Base-by-base conservation (phyloP, 768 basidiomycete species). In the Boletus subparvulus region DNA sequence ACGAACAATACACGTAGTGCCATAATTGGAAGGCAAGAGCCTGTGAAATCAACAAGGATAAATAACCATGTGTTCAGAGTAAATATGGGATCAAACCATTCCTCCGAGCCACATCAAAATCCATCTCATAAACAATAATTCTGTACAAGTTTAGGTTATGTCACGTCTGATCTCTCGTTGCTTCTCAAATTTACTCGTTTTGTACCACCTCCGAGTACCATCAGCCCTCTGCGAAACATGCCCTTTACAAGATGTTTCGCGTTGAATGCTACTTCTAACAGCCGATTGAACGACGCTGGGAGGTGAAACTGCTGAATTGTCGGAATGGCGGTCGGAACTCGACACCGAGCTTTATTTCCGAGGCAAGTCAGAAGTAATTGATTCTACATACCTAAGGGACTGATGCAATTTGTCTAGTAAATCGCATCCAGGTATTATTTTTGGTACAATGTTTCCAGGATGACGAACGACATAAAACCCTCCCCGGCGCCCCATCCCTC, bases 281-380 rank as follows among this genome's bases (percentile, higher is more conserved):
- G 56, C 0, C 76, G 73, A 46, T 83, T 78, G 62, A 88, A 84
- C 28, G 86, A 80, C 11, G 68, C 69, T 1, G 77, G 66, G 0
- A 79, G 64, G 2, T 92, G 76, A 1, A 87, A 62, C 12, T 74
- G 70, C 35, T 78, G 80, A 6, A 86, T 83, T 12, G 75, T 69
- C 6, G 67, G 59, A 16, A 90, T 74, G 2, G 88, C 73, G 14
- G 92, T 78, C 6, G 68, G 77, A 35, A 78, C 70, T 0, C 73
- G 65, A 65, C 90, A 92, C 44, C 70, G 79, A 6, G 78, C 82
- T n/a, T 82, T 80, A 55, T 83, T 74, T 9, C 86, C 90, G 0
- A 91, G 75, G 61, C 90, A 92, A 7, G 71, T 79, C 35, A 92
- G 66, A 3, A 90, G 89, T 65, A 91, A 86, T 6, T 74, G 72